Percentiles rank a stretch among this genome's conserved stretches.
These are phyloP conservation scores for Tetrahymena thermophila DNA, from an alignment of 73 alveolate species.

Conservation along the genomic window DNA sequence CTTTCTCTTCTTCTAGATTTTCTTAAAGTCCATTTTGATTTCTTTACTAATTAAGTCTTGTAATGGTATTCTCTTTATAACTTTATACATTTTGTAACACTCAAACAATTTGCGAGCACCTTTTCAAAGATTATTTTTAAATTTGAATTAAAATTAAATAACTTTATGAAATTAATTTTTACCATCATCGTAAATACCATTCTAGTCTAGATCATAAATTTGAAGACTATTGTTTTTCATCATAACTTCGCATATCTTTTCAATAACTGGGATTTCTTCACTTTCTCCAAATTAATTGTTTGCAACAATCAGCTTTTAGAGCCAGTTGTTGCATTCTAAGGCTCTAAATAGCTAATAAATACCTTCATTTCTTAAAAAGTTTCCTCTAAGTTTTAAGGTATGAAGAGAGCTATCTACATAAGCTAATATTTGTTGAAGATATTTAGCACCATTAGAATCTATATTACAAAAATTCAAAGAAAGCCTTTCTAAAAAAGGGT, in stretches of 20 bases:
- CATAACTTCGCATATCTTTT: slow-evolving; percentile 40
- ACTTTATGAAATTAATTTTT: background rate
- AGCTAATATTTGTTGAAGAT: slow-evolving; percentile 19
- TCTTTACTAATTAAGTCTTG: slow-evolving; percentile 20
- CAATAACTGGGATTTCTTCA: slow-evolving; percentile 41
- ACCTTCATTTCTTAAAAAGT: slow-evolving; percentile 35
- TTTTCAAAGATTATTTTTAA: background rate
- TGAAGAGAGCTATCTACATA: slow-evolving; percentile 32
- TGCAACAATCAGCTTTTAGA: slow-evolving; percentile 34
- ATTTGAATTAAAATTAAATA: background rate
- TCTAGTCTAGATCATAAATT: slow-evolving; percentile 33
- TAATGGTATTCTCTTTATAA: slow-evolving; percentile 22
- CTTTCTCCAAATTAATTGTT: slow-evolving; percentile 42
- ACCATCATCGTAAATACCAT: slow-evolving; percentile 48
- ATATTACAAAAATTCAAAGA: slow-evolving; percentile 27
- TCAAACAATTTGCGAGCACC: slow-evolving; percentile 25
- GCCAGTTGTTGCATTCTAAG: slow-evolving; percentile 34
- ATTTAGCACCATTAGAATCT: slow-evolving; percentile 40
- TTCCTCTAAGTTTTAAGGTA: slow-evolving; percentile 25
- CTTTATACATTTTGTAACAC: slow-evolving; percentile 35
- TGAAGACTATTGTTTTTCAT: slow-evolving; percentile 21
- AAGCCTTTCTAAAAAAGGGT: background rate
- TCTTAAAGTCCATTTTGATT: slow-evolving; percentile 28
- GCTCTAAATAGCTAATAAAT: slow-evolving; percentile 31
- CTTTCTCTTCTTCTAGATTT: slow-evolving; percentile 38